A percentile compares a stretch with the other conserved stretches of the same genome.
Evolutionary conservation across 164 flowering plant species (phyloP).

Genomic region (Umbilicus rupestris): DNA sequence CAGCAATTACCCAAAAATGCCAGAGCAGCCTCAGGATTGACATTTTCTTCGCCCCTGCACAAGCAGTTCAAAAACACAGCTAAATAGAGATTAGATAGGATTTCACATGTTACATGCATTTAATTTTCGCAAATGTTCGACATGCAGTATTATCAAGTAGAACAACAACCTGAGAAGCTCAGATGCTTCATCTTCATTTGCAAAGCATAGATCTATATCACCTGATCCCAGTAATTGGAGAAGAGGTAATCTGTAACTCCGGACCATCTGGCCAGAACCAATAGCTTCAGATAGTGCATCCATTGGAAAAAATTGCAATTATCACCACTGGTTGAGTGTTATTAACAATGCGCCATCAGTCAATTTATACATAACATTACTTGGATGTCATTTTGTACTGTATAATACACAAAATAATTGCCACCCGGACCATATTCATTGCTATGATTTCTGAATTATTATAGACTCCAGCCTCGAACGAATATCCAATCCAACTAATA

Average conservation of each 20-base stretch:
- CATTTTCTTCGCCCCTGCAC: constrained; percentile 45
- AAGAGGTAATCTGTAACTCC: constrained; percentile 58
- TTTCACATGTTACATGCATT: background rate
- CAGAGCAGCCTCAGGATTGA: constrained; percentile 62
- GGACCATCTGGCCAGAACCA: constrained; percentile 63
- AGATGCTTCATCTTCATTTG: constrained; percentile 93
- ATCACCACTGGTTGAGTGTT: background rate
- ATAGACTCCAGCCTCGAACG: background rate
- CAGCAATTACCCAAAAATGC: constrained; percentile 58
- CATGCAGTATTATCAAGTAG: background rate
- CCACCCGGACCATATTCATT: background rate
- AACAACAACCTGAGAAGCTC: constrained; percentile 64
- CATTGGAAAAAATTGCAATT: background rate
- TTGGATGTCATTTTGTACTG: background rate
- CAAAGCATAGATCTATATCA: constrained; percentile 86
- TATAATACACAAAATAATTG: background rate
- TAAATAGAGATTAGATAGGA: background rate
- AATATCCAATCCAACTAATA: background rate
- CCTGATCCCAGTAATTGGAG: constrained; percentile 64
- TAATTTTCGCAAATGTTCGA: background rate
- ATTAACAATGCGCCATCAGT: background rate
- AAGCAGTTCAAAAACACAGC: background rate
- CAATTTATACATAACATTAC: background rate
- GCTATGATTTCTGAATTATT: background rate
- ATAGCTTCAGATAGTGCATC: background rate